Evolutionary conservation across 495 filamentous ascomycete genomes (phyloP).

Genomic region (Lepraria neglecta): DNA sequence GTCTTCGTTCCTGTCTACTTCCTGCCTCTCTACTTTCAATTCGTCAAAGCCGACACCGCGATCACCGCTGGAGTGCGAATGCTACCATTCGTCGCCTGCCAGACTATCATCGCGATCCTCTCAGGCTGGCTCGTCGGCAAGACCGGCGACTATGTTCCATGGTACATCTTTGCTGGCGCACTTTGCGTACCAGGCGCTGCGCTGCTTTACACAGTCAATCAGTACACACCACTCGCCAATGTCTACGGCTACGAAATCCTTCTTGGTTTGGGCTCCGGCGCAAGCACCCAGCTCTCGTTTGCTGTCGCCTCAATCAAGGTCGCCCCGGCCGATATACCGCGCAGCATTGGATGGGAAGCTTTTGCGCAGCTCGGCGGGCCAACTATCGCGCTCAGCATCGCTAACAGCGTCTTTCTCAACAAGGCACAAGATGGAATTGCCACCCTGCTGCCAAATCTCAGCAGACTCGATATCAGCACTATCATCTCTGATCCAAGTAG

Average conservation of each 20-base stretch:
- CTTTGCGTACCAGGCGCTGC: not conserved
- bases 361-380: not conserved
- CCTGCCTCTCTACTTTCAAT: slow-evolving; percentile 50
- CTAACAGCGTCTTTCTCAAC: not conserved
- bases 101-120: slow-evolving; percentile 1
- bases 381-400: not conserved
- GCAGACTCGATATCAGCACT: not conserved
- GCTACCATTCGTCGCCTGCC: slow-evolving; percentile 11
- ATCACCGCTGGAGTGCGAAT: slow-evolving; percentile 15
- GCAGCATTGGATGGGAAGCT: not conserved
- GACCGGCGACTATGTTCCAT: slow-evolving; percentile 15
- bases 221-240: not conserved
- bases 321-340: no score
- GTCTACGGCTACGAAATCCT: not conserved
- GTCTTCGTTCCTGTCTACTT: slow-evolving; percentile 25
- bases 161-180: slow-evolving; percentile 11
- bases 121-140: slow-evolving; percentile 15
- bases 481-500: not conserved
- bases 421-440: not conserved
- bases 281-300: not conserved
- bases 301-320: not conserved
- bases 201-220: not conserved
- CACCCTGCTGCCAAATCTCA: not conserved
- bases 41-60: slow-evolving; percentile 27
- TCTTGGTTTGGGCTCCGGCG: not conserved